These are phyloP conservation scores for Neoboletus subvelutipes DNA, from an alignment of 768 basidiomycete species.

Conservation along the genomic window DNA sequence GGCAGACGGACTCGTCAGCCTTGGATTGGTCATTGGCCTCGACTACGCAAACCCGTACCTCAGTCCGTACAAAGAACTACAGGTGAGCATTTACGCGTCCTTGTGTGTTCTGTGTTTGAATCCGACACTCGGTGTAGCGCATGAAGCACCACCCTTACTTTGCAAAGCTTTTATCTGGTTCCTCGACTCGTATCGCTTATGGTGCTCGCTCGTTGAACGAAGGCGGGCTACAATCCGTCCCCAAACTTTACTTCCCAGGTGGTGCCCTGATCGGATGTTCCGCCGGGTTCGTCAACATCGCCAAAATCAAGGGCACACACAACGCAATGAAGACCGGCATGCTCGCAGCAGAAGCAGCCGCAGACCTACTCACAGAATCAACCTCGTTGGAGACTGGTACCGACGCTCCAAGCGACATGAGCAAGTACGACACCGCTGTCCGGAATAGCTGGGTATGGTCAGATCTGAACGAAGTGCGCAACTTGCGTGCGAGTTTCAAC, in stretches of 20 bases:
- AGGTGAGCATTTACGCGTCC: conserved; percentile 48
- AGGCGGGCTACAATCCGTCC: conserved; percentile 91
- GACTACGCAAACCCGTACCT: conserved; percentile 95
- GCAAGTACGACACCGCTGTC: conserved; percentile 66
- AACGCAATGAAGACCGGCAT: conserved; percentile 99
- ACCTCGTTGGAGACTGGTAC: background rate
- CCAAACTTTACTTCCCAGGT: conserved; percentile 85
- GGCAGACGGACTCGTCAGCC: conserved; percentile 83
- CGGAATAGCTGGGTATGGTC: conserved; percentile 80
- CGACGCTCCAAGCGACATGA: conserved; percentile 54
- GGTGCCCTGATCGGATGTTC: conserved; percentile 94
- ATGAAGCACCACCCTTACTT: conserved; percentile 99
- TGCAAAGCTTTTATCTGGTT: conserved; percentile 70
- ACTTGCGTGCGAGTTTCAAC: conserved; percentile 87
- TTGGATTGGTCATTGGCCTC: conserved; percentile 90
- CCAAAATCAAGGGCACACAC: conserved; percentile 98
- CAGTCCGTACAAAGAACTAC: conserved; percentile 89
- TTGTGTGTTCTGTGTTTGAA: background rate
- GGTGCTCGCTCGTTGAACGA: conserved; percentile 90
- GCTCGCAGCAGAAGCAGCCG: conserved; percentile 91
- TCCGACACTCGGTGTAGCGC: conserved; percentile 42
- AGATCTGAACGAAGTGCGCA: conserved; percentile 88
- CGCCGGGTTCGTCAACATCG: conserved; percentile 93
- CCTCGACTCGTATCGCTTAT: conserved; percentile 79
- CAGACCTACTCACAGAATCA: conserved; percentile 48